Evolutionary conservation across 1,284 basidiomycete species (phyloP).

Genomic region (Puccinia polysora): DNA sequence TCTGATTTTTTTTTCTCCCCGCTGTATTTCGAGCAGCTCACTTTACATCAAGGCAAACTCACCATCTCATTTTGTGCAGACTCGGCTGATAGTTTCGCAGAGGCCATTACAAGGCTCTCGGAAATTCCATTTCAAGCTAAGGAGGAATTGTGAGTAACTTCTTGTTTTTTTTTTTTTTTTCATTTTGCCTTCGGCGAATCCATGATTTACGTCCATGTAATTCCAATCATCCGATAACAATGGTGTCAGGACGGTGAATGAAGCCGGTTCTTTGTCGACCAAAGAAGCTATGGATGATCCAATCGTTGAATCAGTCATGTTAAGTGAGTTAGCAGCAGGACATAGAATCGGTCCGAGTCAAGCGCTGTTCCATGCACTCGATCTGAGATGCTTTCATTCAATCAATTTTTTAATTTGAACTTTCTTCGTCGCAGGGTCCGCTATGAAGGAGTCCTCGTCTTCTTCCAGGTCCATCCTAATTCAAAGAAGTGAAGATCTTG

Average conservation of each 20-base stretch:
- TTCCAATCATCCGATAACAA: too few relatives aligned
- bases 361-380: too few relatives aligned
- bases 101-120: conserved; percentile 9
- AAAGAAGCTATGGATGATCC: background rate
- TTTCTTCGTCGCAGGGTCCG: conserved; percentile 22
- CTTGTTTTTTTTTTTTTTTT: too few relatives aligned
- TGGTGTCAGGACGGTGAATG: background rate
- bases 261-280: background rate
- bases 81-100: conserved; percentile 52
- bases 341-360: background rate
- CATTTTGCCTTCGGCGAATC: too few relatives aligned
- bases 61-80: conserved; percentile 55
- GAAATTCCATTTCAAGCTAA: conserved; percentile 19
- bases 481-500: conserved; percentile 38
- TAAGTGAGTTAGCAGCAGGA: conserved; percentile 17
- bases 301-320: conserved; percentile 11
- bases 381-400: too few relatives aligned
- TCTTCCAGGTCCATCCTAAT: conserved; percentile 18
- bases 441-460: conserved; percentile 27
- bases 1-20: background rate
- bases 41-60: conserved; percentile 43
- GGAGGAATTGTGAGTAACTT: background rate
- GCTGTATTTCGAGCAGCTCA: background rate
- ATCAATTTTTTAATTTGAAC: background rate
- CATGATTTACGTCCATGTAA: too few relatives aligned